These are phyloP conservation scores for Neospermospora avenae DNA, from an alignment of 2,329 filamentous ascomycete genomes.

Conservation along the genomic window DNA sequence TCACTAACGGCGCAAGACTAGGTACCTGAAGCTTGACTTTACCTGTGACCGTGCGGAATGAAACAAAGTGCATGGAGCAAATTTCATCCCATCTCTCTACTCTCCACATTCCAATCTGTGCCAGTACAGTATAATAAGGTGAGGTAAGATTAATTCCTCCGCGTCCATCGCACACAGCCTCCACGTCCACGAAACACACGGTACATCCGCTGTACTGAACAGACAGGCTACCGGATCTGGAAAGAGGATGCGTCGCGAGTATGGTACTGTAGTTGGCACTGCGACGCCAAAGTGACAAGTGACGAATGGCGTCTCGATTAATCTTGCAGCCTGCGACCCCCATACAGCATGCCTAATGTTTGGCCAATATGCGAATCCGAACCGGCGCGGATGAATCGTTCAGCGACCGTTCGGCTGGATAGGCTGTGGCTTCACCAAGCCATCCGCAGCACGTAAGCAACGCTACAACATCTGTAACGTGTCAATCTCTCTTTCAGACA, in stretches of 20 bases:
- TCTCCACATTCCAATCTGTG: neutral
- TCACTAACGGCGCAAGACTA: too few relatives aligned
- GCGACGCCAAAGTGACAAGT: slow-evolving; percentile 8
- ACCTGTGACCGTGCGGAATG: too few relatives aligned
- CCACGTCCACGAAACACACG: slow-evolving; percentile 15
- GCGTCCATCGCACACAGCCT: slow-evolving; percentile 15
- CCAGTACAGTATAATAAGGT: too few relatives aligned
- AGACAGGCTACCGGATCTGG: slow-evolving; percentile 3
- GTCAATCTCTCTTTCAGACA: slow-evolving; percentile 11
- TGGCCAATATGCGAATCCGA: slow-evolving; percentile 5
- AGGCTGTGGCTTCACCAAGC: slow-evolving; percentile 3
- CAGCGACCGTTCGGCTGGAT: slow-evolving; percentile 3
- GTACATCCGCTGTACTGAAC: neutral
- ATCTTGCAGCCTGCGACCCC: slow-evolving; percentile 20
- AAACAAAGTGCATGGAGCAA: neutral
- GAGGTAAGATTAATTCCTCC: slow-evolving; percentile 10
- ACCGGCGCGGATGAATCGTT: slow-evolving; percentile 3
- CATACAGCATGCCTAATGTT: slow-evolving; percentile 16
- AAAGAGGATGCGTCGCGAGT: neutral
- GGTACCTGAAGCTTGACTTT: too few relatives aligned
- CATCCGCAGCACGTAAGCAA: slow-evolving; percentile 14
- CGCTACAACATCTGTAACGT: slow-evolving; percentile 18
- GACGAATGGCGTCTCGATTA: slow-evolving; percentile 3
- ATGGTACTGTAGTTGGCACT: neutral
- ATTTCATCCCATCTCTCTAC: slow-evolving; percentile 2